Conservation (phyloP, 2,329 filamentous ascomycete species). For the Ophiostoma fasciatum region DNA sequence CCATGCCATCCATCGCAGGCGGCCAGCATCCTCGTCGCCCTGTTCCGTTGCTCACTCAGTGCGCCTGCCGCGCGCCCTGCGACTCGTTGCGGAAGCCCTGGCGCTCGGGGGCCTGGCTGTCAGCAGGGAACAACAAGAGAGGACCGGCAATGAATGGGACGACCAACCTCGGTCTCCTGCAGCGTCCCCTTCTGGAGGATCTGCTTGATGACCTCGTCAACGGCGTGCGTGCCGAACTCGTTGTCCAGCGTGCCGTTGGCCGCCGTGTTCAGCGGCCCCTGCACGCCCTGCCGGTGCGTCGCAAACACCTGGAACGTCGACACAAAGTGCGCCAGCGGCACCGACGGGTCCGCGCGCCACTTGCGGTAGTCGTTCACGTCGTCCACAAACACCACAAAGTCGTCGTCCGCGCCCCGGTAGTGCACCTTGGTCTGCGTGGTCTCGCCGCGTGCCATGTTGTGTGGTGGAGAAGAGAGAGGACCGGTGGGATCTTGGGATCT, state of each 20-base stretch:
- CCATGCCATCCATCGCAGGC: too few relatives aligned
- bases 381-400: constrained; percentile 46
- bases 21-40: too few relatives aligned
- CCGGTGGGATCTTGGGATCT: too few relatives aligned
- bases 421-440: constrained; percentile 61
- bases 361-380: constrained; percentile 52
- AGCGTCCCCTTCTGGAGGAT: constrained; percentile 65
- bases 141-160: too few relatives aligned
- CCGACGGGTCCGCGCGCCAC: constrained; percentile 66
- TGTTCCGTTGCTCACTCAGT: constrained; percentile 15
- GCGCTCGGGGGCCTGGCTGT: constrained; percentile 33
- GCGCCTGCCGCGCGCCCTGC: constrained; percentile 27
- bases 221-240: constrained; percentile 71
- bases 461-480: too few relatives aligned
- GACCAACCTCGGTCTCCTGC: constrained; percentile 42
- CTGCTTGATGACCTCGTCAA: constrained; percentile 67
- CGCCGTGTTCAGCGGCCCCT: constrained; percentile 64
- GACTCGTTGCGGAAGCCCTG: constrained; percentile 39
- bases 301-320: constrained; percentile 80
- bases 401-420: constrained; percentile 57
- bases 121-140: not conserved
- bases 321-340: constrained; percentile 74
- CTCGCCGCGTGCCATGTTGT: constrained; percentile 60
- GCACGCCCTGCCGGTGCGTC: constrained; percentile 77
- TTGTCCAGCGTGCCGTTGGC: constrained; percentile 62